A percentile compares a stretch with the other conserved stretches of the same genome.
Conservation (phyloP, 495 filamentous ascomycete genomes). For the Penicillium flavigenum region DNA sequence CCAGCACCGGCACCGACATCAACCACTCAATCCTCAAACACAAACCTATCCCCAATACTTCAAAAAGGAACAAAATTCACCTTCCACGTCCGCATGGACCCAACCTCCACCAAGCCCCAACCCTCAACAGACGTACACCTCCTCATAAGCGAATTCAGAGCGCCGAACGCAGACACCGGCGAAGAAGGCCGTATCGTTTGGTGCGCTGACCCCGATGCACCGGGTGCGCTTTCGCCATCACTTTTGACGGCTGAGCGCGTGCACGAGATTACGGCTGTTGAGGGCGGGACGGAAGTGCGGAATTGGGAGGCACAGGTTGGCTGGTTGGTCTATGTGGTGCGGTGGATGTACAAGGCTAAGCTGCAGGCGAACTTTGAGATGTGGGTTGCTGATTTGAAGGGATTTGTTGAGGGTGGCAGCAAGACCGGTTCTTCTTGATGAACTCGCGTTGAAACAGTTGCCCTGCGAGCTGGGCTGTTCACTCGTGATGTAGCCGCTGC, state of each 20-base stretch:
- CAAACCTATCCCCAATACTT: constrained; percentile 26
- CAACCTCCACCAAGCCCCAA: constrained; percentile 31
- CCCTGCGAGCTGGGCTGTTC: no score
- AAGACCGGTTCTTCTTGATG: neutral
- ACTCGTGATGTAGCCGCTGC: no score
- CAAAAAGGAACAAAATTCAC: constrained; percentile 39
- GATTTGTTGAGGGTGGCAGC: constrained; percentile 27
- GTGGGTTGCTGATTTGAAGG: constrained; percentile 44
- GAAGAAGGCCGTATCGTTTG: constrained; percentile 40
- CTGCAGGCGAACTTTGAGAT: constrained; percentile 39
- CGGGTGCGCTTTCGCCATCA: constrained; percentile 28
- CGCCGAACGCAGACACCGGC: constrained; percentile 25
- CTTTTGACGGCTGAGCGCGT: constrained; percentile 41
- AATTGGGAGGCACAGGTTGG: constrained; percentile 49
- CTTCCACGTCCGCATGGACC: constrained; percentile 47
- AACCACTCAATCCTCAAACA: neutral
- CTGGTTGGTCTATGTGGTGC: constrained; percentile 39
- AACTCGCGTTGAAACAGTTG: no score
- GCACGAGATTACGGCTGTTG: constrained; percentile 40
- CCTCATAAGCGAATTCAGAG: constrained; percentile 30
- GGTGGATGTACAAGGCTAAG: constrained; percentile 37
- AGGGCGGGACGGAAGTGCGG: constrained; percentile 36
- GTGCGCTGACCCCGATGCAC: constrained; percentile 28
- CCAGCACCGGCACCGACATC: neutral
- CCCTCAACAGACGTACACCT: constrained; percentile 25